These are phyloP conservation scores for Xylariaceae sp. DNA, from an alignment of 2,329 filamentous ascomycete genomes.

Conservation along the genomic window DNA sequence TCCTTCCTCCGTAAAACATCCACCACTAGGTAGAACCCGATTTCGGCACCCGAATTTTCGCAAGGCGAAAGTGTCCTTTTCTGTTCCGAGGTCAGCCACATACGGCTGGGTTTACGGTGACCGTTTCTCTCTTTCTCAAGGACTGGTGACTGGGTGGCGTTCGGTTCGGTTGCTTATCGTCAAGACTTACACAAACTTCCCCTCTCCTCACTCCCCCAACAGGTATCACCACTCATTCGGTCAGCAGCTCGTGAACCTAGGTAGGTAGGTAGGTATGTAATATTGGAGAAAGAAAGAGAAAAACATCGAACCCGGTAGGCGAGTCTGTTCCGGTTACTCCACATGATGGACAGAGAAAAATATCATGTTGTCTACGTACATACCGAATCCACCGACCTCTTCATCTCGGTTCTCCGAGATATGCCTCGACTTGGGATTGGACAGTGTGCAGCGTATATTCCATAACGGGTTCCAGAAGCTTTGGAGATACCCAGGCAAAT, in stretches of 20 bases:
- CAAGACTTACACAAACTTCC: no score
- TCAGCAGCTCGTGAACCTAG: background rate
- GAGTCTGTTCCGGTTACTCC: background rate
- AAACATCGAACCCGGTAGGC: background rate
- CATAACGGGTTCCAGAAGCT: background rate
- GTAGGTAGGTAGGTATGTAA: background rate
- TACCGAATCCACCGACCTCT: background rate
- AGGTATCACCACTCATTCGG: background rate
- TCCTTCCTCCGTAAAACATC: no score
- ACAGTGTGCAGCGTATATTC: background rate
- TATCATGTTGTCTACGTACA: background rate
- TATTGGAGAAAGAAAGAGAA: background rate
- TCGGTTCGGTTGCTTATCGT: no score
- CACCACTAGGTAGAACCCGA: no score
- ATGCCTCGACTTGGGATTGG: background rate
- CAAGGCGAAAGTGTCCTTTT: no score
- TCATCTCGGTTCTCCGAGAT: background rate
- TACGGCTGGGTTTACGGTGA: no score
- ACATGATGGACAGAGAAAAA: background rate
- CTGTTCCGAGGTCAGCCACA: no score
- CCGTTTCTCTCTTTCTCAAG: no score
- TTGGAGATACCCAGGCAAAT: background rate
- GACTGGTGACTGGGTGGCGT: no score
- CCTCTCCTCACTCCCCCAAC: no score
- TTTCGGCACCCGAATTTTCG: no score